These are phyloP conservation scores for Aaosphaeria pasadenensis DNA, from an alignment of 2,329 filamentous ascomycete species.

Conservation along the genomic window DNA sequence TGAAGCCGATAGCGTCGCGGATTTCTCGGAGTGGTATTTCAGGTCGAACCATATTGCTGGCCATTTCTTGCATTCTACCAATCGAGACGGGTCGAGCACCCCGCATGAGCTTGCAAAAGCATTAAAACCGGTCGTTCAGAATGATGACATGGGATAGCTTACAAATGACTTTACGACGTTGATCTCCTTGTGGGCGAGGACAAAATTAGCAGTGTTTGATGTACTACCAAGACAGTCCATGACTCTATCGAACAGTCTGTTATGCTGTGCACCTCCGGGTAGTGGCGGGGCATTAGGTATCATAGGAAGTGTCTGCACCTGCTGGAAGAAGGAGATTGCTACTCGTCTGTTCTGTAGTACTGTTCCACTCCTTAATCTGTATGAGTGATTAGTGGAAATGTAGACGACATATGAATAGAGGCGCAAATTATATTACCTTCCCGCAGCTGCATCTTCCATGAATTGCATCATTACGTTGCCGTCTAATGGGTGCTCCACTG, in stretches of 20 bases:
- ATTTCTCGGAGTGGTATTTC: neutral
- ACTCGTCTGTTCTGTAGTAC: conserved; percentile 1
- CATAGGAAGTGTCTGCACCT: conserved; percentile 1
- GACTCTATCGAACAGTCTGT: conserved; percentile 1
- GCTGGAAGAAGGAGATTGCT: conserved; percentile 5
- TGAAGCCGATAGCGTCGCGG: neutral
- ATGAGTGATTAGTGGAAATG: neutral
- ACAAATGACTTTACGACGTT: neutral
- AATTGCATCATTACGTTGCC: conserved; percentile 3
- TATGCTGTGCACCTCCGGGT: conserved; percentile 3
- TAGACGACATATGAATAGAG: neutral
- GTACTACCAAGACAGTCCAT: neutral
- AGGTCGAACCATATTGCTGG: neutral
- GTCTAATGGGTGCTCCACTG: conserved; percentile 6
- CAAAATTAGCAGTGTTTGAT: neutral
- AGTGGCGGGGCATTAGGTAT: conserved; percentile 1
- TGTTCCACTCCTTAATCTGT: conserved; percentile 5
- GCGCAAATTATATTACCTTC: neutral
- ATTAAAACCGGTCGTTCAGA: neutral
- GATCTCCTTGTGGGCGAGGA: neutral
- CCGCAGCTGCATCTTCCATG: conserved; percentile 4
- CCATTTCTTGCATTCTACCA: neutral
- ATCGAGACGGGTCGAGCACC: neutral
- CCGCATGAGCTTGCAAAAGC: neutral
- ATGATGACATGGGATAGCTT: neutral